A percentile compares a stretch with the other conserved stretches of the same genome.
Conservation (phyloP, 2,329 filamentous ascomycete species). For the Bretziella fagacearum region DNA sequence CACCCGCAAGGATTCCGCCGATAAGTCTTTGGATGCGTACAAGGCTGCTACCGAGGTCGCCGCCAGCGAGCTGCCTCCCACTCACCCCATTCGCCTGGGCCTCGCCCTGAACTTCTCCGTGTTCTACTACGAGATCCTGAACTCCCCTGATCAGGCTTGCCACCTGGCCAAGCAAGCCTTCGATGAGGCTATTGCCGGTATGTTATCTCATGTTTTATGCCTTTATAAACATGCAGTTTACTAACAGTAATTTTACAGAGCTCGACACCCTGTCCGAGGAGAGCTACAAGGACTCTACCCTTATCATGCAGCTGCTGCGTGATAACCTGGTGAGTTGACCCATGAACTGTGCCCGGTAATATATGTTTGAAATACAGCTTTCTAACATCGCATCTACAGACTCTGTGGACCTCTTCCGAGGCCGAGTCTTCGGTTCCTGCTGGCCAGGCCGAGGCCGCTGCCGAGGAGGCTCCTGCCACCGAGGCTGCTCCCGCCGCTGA, state of each 20-base stretch:
- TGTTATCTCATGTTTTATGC: conserved; percentile 16
- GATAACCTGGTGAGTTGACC: conserved; percentile 65
- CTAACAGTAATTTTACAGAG: conserved; percentile 37
- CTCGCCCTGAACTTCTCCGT: conserved; percentile 98
- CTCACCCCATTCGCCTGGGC: conserved; percentile 94
- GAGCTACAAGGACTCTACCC: conserved; percentile 97
- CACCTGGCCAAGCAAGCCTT: conserved; percentile 98
- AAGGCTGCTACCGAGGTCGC: conserved; percentile 94
- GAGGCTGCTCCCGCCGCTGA: conserved; percentile 35
- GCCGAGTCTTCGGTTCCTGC: conserved; percentile 56
- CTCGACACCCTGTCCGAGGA: conserved; percentile 94
- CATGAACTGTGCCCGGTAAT: not conserved
- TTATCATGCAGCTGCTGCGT: conserved; percentile 96
- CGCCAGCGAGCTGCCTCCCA: conserved; percentile 91
- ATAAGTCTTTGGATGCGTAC: conserved; percentile 93
- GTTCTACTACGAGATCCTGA: conserved; percentile 99
- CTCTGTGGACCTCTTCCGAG: conserved; percentile 98
- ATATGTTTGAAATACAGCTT: conserved; percentile 19
- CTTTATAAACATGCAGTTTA: not conserved
- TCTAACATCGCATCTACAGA: conserved; percentile 37
- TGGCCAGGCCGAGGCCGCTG: conserved; percentile 31
- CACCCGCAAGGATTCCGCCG: conserved; percentile 86
- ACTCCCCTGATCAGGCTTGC: conserved; percentile 95
- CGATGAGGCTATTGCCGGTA: conserved; percentile 83
- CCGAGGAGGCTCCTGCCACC: conserved; percentile 32